phyloP scores from a whole-genome alignment of 352 stramenopile species.

The Phytopythium cucurbitacearum region DNA sequence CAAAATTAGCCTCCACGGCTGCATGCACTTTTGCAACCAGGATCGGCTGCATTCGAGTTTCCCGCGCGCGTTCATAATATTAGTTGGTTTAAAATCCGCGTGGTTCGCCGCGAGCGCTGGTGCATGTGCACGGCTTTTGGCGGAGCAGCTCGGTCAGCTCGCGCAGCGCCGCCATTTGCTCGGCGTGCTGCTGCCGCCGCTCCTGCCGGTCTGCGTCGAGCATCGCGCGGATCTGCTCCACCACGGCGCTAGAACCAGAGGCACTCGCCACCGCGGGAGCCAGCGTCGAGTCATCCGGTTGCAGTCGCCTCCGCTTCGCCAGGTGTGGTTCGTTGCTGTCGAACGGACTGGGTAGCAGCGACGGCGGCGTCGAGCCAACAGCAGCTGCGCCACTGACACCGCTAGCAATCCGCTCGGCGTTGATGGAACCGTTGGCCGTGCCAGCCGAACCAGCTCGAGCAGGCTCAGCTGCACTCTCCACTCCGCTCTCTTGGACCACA shows the following conservation, averaged over 20 bases:
- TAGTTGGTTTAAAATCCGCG: neutral
- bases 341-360: neutral
- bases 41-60: too few species aligned
- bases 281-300: neutral
- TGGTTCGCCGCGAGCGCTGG: neutral
- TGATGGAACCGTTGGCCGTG: too few species aligned
- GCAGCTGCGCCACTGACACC: too few species aligned
- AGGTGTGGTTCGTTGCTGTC: neutral
- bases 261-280: slow-evolving; percentile 5
- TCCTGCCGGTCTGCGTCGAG: slow-evolving; percentile 40
- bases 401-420: too few species aligned
- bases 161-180: slow-evolving; percentile 48
- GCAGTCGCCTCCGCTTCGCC: neutral
- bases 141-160: slow-evolving; percentile 34
- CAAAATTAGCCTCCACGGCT: too few species aligned
- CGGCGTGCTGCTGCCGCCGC: slow-evolving; percentile 42
- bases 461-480: too few species aligned
- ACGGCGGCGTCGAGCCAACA: too few species aligned
- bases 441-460: too few species aligned
- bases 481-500: too few species aligned
- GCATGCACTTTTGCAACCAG: too few species aligned
- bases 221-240: slow-evolving; percentile 29
- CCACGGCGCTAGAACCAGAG: slow-evolving; percentile 9
- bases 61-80: too few species aligned
- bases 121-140: slow-evolving; percentile 11